These are phyloP conservation scores for Hibiscus mutabilis DNA, from an alignment of 345 rosid genomes.

Conservation along the genomic window DNA sequence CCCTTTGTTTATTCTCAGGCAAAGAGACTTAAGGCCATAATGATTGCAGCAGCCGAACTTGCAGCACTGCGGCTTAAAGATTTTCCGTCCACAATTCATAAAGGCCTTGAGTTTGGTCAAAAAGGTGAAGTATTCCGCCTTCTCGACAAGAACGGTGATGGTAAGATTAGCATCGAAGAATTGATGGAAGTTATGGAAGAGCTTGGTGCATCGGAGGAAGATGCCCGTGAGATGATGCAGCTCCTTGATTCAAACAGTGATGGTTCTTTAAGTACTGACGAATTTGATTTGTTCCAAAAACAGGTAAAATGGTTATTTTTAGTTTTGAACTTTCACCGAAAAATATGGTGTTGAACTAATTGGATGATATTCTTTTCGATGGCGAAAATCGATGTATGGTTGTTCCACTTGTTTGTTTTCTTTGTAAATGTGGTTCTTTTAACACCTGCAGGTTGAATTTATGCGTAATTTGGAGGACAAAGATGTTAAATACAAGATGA, in stretches of 20 bases:
- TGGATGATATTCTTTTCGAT: neutral
- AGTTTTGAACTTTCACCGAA: neutral
- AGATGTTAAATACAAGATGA: conserved; percentile 47
- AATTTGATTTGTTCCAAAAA: conserved; percentile 72
- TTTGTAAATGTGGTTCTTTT: neutral
- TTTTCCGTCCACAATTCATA: conserved; percentile 46
- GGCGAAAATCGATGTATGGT: too few relatives aligned
- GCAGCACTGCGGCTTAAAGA: conserved; percentile 88
- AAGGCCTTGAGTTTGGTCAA: conserved; percentile 39
- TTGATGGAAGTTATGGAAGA: conserved; percentile 95
- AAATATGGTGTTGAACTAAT: neutral
- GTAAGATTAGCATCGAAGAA: conserved; percentile 92
- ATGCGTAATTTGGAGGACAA: conserved; percentile 61
- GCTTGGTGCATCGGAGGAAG: conserved; percentile 92
- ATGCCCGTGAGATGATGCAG: conserved; percentile 89
- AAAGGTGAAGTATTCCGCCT: conserved; percentile 67
- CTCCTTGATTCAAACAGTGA: conserved; percentile 91
- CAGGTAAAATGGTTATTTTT: conserved; percentile 38
- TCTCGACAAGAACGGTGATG: conserved; percentile 85
- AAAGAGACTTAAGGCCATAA: conserved; percentile 76
- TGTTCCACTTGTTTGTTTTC: neutral
- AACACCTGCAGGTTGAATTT: conserved; percentile 52
- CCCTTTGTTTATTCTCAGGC: conserved; percentile 37
- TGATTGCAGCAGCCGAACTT: conserved; percentile 95
- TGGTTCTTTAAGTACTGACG: conserved; percentile 89